Evolutionary conservation across 306 rosid genomes (phyloP).

Genomic region (Clitoria ternatea): DNA sequence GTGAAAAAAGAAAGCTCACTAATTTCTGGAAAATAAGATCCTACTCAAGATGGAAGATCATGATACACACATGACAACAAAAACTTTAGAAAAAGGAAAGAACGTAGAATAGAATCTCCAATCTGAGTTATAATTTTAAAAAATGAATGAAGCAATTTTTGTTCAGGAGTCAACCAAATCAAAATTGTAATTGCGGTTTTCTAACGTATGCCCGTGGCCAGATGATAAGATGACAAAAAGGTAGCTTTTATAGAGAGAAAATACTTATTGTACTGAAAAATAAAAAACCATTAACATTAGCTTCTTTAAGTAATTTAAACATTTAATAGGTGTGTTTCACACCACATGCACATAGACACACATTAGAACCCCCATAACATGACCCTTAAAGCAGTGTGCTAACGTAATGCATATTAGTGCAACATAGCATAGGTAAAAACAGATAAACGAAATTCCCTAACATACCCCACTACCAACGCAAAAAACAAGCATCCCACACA

Average conservation of each 20-base stretch:
- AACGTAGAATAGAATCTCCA: not conserved
- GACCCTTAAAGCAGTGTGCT: not conserved
- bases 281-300: not conserved
- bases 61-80: slow-evolving; percentile 1
- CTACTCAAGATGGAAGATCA: slow-evolving; percentile 15
- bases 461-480: slow-evolving; percentile 2
- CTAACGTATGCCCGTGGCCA: not conserved
- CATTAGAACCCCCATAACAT: not conserved
- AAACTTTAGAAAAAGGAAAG: not conserved
- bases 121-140: not conserved
- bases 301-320: not conserved
- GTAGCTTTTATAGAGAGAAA: not conserved
- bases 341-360: not conserved
- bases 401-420: not conserved
- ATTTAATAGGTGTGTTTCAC: not conserved
- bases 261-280: not conserved
- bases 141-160: not conserved
- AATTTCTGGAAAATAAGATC: slow-evolving; percentile 22
- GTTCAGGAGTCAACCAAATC: not conserved
- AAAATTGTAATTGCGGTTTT: not conserved
- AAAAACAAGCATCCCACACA: not conserved
- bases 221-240: not conserved
- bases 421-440: not conserved
- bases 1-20: slow-evolving; percentile 20
- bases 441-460: not conserved